A percentile compares a stretch with the other conserved stretches of the same genome.
Conservation (phyloP, 352 stramenopile genomes). For the Pythium aristosporum region DNA sequence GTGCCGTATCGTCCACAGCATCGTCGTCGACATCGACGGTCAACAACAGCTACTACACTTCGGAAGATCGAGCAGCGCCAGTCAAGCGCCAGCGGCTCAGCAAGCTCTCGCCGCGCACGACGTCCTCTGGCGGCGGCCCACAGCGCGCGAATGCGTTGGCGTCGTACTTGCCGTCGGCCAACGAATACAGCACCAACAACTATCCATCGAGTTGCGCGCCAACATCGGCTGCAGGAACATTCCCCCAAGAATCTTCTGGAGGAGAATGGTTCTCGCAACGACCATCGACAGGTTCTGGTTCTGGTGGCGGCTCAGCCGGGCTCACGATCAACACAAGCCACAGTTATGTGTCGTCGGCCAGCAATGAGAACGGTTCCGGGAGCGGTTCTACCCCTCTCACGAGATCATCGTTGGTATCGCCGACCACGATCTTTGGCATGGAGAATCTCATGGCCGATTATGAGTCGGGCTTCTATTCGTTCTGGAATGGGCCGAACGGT, state of each 20-base stretch:
- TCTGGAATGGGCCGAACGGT: constrained; percentile 54
- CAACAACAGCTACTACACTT: background rate
- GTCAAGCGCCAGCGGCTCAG: constrained; percentile 15
- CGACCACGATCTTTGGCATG: constrained; percentile 54
- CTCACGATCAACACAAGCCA: constrained; percentile 7
- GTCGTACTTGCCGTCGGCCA: constrained; percentile 21
- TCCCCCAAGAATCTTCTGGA: constrained; percentile 3
- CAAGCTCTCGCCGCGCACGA: constrained; percentile 5
- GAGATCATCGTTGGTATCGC: constrained; percentile 36
- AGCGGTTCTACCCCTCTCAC: background rate
- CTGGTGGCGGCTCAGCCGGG: background rate
- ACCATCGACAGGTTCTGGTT: background rate
- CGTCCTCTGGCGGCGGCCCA: background rate
- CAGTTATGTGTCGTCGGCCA: constrained; percentile 1
- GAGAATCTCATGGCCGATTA: constrained; percentile 69
- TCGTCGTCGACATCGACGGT: background rate
- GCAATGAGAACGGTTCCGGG: background rate
- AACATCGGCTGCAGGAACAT: background rate
- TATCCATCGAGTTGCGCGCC: background rate
- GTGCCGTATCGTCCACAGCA: background rate
- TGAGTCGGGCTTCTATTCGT: constrained; percentile 63
- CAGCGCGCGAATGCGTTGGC: constrained; percentile 12
- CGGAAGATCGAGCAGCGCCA: constrained; percentile 1
- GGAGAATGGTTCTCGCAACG: constrained; percentile 23
- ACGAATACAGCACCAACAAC: constrained; percentile 1